Conservation (phyloP, 164 flowering plant species). For the Aristolochia contorta region DNA sequence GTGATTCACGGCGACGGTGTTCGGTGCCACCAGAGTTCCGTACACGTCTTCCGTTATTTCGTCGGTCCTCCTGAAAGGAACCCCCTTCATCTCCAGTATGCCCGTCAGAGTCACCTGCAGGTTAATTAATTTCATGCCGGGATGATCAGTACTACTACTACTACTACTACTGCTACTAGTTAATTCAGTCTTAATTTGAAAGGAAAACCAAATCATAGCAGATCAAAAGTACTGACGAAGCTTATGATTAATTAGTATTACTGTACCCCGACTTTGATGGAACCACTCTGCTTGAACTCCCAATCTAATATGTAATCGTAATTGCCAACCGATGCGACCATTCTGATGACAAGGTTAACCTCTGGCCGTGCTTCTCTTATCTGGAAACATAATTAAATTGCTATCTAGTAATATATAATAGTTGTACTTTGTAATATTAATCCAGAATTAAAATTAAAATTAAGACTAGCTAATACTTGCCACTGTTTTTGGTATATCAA, state of each 20-base stretch:
- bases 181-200: too few species aligned
- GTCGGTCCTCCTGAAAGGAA: slow-evolving; percentile 26
- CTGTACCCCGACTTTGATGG: slow-evolving; percentile 49
- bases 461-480: too few species aligned
- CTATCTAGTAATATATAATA: too few species aligned
- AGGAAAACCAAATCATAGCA: too few species aligned
- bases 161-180: too few species aligned
- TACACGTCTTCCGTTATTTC: slow-evolving; percentile 29
- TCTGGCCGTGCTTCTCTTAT: slow-evolving; percentile 36
- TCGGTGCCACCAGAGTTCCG: slow-evolving; percentile 43
- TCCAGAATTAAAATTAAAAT: too few species aligned
- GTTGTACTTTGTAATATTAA: too few species aligned
- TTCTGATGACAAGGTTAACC: slow-evolving; percentile 44
- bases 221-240: too few species aligned
- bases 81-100: slow-evolving; percentile 43
- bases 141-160: too few species aligned
- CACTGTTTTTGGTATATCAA: slow-evolving; percentile 24
- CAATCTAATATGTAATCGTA: slow-evolving; percentile 59
- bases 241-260: too few species aligned
- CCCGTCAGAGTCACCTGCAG: slow-evolving; percentile 56
- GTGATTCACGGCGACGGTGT: slow-evolving; percentile 48
- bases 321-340: slow-evolving; percentile 50
- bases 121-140: too few species aligned
- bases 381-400: slow-evolving; percentile 17
- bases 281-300: slow-evolving; percentile 55